Evolutionary conservation across 2,329 filamentous ascomycete genomes (phyloP).

Genomic region (Pezicula carpinea): DNA sequence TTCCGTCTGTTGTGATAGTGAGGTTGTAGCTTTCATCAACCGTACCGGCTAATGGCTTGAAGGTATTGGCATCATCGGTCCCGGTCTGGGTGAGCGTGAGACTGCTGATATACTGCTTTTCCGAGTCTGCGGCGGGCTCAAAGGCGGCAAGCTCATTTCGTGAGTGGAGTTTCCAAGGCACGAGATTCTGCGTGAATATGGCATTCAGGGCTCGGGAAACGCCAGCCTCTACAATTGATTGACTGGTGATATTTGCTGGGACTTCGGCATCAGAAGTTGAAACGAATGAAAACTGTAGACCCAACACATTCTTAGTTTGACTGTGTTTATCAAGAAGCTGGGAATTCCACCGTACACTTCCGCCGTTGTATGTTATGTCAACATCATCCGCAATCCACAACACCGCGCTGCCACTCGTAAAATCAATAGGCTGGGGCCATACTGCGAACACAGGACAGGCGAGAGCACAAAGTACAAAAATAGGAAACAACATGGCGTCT

Average conservation of each 20-base stretch:
- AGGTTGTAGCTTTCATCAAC: conserved; percentile 76
- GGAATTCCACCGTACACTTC: conserved; percentile 45
- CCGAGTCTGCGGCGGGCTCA: conserved; percentile 50
- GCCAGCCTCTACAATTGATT: conserved; percentile 50
- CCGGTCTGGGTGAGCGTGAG: conserved; percentile 59
- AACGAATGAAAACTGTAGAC: conserved; percentile 10
- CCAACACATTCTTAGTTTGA: conserved; percentile 23
- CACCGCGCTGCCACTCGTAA: conserved; percentile 46
- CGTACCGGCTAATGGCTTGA: conserved; percentile 56
- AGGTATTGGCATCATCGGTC: conserved; percentile 46
- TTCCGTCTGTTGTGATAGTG: conserved; percentile 51
- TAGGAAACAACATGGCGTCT: conserved; percentile 15
- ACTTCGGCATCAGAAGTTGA: conserved; percentile 8
- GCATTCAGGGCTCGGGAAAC: conserved; percentile 55
- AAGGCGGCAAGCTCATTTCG: conserved; percentile 52
- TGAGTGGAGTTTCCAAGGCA: conserved; percentile 74
- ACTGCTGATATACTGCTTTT: conserved; percentile 48
- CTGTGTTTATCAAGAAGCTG: conserved; percentile 17
- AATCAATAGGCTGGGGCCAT: conserved; percentile 51
- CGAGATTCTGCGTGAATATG: conserved; percentile 64
- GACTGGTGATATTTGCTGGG: conserved; percentile 30
- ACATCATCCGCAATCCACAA: conserved; percentile 50
- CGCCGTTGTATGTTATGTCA: conserved; percentile 54
- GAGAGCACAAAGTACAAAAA: conserved; percentile 16
- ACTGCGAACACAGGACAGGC: conserved; percentile 35